Evolutionary conservation across 2,329 filamentous ascomycete species (phyloP), one percentile per base, ranked within the genome.

Genomic region (Fusarium irregulare): DNA sequence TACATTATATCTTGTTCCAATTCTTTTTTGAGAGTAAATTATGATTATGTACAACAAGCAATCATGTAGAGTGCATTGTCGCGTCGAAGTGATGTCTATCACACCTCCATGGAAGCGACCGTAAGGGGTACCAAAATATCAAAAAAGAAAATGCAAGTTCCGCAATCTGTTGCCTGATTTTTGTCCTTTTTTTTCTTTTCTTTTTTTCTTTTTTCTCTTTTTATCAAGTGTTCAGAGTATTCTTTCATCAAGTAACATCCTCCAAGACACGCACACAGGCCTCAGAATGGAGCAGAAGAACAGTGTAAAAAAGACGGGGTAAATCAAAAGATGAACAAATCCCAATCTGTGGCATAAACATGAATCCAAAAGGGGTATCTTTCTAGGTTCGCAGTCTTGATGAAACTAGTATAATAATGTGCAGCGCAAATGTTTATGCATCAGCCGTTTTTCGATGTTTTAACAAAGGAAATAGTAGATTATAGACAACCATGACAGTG

Each of bases 341-440:
- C 67, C 62, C 72, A 75, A 67, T 77, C 71, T 72, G 73, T 70
- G 63, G 68, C 64, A 67, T 71, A 63, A 75, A 71, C 75, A 71
- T 75, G 74, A 76, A 77, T 78, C 73, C 75, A 80, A 77, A 72
- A 73, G 79, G 80, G 80, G 80, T 81, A 81, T 81, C 79, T 80
- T 79, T 80, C 78, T 80, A 79, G 76, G 72, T 75, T 78, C 67
- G 76, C 78, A 78, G 69, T 78, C 73, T 79, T 54, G 75, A 53
- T 73, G 72, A 65, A 73, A 74, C 60, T 70, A 67, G 63, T 70
- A 53, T 65, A 75, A 75, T 73, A 73, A 76, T 70, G 48, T 74
- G 66, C 60, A 70, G 60, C 61, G 69, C 49, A 55, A 66, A 62
- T 63, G 57, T 56, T 63, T 64, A 64, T 70, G 73, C 57, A 73